These are phyloP conservation scores for Brassica nigra DNA, from an alignment of 345 rosid genomes.

Conservation along the genomic window DNA sequence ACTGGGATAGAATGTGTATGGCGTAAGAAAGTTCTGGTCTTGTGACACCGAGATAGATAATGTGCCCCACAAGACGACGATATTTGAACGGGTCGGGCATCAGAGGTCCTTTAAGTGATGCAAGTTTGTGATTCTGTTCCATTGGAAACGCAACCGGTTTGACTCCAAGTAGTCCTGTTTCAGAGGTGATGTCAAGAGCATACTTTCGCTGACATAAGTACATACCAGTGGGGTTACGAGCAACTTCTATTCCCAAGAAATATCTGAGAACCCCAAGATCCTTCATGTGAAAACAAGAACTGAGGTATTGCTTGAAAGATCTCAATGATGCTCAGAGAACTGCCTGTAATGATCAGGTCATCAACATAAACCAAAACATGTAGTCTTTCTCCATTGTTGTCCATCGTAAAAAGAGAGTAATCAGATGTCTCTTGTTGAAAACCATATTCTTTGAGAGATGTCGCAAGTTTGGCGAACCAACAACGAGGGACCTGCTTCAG, in stretches of 20 bases:
- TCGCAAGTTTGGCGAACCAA: background rate
- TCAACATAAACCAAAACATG: background rate
- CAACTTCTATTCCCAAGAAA: background rate
- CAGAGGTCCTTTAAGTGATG: background rate
- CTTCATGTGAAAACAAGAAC: background rate
- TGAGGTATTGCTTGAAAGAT: background rate
- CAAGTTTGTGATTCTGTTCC: background rate
- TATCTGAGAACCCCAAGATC: background rate
- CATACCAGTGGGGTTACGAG: background rate
- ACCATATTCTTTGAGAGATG: background rate
- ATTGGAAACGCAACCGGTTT: too few relatives aligned
- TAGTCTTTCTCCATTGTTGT: background rate
- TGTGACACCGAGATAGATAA: background rate
- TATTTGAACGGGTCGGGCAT: background rate
- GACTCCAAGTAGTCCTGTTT: background rate
- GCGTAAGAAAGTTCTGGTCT: background rate
- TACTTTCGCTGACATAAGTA: background rate
- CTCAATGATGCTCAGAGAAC: too few relatives aligned
- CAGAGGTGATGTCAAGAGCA: background rate
- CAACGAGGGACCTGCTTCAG: background rate
- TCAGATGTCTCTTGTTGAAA: background rate
- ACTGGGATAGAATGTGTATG: background rate
- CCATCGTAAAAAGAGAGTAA: background rate
- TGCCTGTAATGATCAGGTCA: too few relatives aligned
- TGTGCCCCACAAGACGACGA: background rate